Conservation (phyloP, 495 filamentous ascomycete genomes). For the Cryomyces antarcticus region DNA sequence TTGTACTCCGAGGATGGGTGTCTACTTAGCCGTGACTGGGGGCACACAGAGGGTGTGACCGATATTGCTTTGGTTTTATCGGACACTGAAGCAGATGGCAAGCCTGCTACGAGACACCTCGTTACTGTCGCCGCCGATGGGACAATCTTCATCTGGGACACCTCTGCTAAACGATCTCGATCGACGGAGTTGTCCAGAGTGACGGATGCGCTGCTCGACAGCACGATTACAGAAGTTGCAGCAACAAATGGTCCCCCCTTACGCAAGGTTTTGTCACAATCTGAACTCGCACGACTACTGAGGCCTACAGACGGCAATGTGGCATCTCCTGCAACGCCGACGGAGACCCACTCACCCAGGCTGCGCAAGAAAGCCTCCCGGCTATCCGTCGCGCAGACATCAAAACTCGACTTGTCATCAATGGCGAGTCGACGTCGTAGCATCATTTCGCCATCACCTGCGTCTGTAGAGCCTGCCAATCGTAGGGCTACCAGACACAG, state of each 20-base stretch:
- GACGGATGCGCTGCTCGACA: conserved; percentile 4
- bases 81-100: neutral
- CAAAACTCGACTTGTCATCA: conserved; percentile 15
- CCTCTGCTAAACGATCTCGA: conserved; percentile 3
- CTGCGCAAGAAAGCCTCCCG: conserved; percentile 13
- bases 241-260: conserved; percentile 12
- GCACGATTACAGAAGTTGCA: neutral
- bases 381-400: conserved; percentile 16
- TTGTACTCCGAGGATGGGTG: conserved; percentile 64
- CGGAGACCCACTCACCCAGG: conserved; percentile 12
- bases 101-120: conserved; percentile 2
- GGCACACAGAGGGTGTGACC: conserved; percentile 81
- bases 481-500: neutral
- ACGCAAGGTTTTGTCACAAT: conserved; percentile 19
- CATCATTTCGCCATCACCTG: neutral
- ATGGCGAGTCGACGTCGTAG: conserved; percentile 1
- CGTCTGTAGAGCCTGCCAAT: neutral
- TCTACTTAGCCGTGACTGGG: conserved; percentile 74
- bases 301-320: conserved; percentile 9
- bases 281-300: conserved; percentile 18
- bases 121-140: conserved; percentile 22
- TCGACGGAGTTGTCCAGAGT: conserved; percentile 8
- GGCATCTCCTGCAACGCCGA: conserved; percentile 9
- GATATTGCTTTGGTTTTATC: conserved; percentile 44
- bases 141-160: conserved; percentile 21